Evolutionary conservation across 495 filamentous ascomycete species (phyloP), one percentile per base, ranked within the genome.

Genomic region (Penicillium salamii): DNA sequence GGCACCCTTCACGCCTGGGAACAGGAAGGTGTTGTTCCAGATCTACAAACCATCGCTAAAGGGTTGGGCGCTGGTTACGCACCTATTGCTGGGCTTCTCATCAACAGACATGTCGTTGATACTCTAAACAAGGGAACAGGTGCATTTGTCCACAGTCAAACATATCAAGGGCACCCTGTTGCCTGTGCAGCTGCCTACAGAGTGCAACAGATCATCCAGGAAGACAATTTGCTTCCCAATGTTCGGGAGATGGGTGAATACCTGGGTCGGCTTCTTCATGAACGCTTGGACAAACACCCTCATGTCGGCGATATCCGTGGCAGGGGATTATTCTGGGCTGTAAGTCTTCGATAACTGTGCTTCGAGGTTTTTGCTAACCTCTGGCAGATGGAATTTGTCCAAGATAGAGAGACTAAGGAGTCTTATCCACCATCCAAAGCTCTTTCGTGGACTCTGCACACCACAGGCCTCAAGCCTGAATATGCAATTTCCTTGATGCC

Each of bases 401-500:
- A 68, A 26, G 65, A 82, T 48, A 81, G 77, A 41, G 42, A 28
- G 3, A 78, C 72, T 1, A 84, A 82, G 49, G 62, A 72, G 47
- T 69, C 77, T 0, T 85, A 80, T 49, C 67, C 67, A 0, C 59
- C 61, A 1, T 45, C 55, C 0, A 28, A 65, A 33, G 54, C 58
- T 5, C 42, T 78, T 11, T 63, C 67, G 7, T 69, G 70, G 57
- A 69, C 65, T 26, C 63, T 89, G n/a, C 70, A 80, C 49, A 61
- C 75, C 36, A 65, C 70, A 2, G 82, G 75, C 0, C 59, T 85
- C 15, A 59, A 65, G 7, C 46, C 66, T 0, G 67, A 79, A 17
- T 76, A 86, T 50, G 74, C 75, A 9, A 79, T 95, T 55, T 79
- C 75, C 0, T 50, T 92, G 7, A 89, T 92, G 54, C 85, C 86